Evolutionary conservation across 2,329 filamentous ascomycete genomes (phyloP).

Genomic region (Paecilomyces formosus): DNA sequence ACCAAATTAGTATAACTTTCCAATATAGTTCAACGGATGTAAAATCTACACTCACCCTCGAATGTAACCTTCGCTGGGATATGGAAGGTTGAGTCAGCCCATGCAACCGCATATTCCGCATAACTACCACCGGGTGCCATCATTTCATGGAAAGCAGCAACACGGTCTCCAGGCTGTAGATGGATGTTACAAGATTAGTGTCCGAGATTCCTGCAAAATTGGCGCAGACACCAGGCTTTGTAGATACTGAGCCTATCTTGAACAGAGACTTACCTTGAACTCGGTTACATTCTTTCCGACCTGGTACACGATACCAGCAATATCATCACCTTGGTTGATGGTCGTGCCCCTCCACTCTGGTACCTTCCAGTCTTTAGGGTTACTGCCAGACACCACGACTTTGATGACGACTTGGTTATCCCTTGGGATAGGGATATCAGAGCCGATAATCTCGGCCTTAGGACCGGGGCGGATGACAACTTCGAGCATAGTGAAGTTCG

Average conservation of each 20-base stretch:
- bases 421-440: slow-evolving; percentile 27
- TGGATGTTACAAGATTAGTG: slow-evolving; percentile 33
- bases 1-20: background rate
- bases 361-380: slow-evolving; percentile 42
- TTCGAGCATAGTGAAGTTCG: background rate
- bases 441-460: background rate
- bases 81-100: slow-evolving; percentile 48
- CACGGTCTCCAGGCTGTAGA: slow-evolving; percentile 49
- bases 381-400: slow-evolving; percentile 30
- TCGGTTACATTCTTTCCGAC: slow-evolving; percentile 46
- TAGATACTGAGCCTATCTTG: background rate
- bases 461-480: background rate
- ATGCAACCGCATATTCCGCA: slow-evolving; percentile 50
- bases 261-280: slow-evolving; percentile 33
- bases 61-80: slow-evolving; percentile 44
- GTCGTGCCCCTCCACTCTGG: slow-evolving; percentile 6
- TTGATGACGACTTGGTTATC: slow-evolving; percentile 26
- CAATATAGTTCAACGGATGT: background rate
- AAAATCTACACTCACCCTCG: slow-evolving; percentile 33
- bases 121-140: slow-evolving; percentile 43
- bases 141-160: slow-evolving; percentile 46
- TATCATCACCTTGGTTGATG: slow-evolving; percentile 44
- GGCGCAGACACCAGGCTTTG: background rate
- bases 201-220: background rate
- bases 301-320: slow-evolving; percentile 44